Conservation (phyloP, 768 basidiomycete species). For the Mycena latifolia region DNA sequence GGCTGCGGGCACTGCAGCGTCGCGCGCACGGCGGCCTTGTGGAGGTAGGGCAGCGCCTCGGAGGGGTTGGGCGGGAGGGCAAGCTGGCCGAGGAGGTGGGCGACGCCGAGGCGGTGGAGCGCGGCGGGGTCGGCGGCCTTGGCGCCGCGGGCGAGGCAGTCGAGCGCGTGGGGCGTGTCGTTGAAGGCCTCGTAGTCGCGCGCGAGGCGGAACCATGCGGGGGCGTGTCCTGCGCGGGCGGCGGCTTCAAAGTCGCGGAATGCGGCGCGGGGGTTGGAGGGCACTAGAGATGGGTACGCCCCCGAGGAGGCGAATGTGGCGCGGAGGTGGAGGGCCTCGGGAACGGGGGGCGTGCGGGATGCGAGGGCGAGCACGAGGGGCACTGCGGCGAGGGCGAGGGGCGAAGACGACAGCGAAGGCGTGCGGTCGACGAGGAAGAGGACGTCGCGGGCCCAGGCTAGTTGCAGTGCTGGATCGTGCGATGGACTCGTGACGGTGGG, state of each 20-base stretch:
- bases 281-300: conserved; percentile 72
- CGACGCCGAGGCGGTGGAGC: conserved; percentile 85
- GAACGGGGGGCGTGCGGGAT: conserved; percentile 44
- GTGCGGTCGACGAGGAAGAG: conserved; percentile 81
- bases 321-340: conserved; percentile 83
- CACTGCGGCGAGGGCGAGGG: conserved; percentile 74
- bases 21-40: conserved; percentile 76
- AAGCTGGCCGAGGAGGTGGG: conserved; percentile 90
- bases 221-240: conserved; percentile 79
- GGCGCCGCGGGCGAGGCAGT: conserved; percentile 90
- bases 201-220: conserved; percentile 94
- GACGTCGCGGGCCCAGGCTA: conserved; percentile 89
- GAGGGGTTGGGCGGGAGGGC: conserved; percentile 37
- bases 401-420: conserved; percentile 44
- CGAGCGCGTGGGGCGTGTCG: conserved; percentile 78
- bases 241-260: conserved; percentile 92
- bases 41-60: not conserved
- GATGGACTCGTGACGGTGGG: conserved; percentile 64
- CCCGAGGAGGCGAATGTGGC: conserved; percentile 82
- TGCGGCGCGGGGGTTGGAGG: conserved; percentile 79
- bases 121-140: conserved; percentile 64
- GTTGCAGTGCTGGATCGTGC: conserved; percentile 69
- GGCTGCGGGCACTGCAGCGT: conserved; percentile 87
- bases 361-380: conserved; percentile 70
- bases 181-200: conserved; percentile 90